phyloP scores from a whole-genome alignment of 495 filamentous ascomycete species.

The Hypoxylon lienhwacheense region DNA sequence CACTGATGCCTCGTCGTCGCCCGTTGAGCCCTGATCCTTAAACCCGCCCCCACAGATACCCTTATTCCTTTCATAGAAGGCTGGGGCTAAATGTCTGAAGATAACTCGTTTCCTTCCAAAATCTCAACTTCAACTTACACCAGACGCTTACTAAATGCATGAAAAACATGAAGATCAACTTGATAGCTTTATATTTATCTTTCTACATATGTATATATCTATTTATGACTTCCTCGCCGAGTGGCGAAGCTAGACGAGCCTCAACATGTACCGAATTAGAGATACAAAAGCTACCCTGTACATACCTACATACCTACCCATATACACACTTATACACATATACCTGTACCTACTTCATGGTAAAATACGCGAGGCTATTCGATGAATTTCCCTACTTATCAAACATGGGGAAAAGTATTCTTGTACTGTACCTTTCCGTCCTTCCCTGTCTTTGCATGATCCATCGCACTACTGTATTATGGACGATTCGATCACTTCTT shows the following conservation, averaged over 20 bases:
- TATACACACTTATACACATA: too few species aligned
- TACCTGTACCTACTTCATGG: too few species aligned
- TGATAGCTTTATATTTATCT: slow-evolving; percentile 2
- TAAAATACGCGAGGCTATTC: slow-evolving; percentile 35
- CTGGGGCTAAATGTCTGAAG: slow-evolving; percentile 10
- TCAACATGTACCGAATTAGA: slow-evolving; percentile 9
- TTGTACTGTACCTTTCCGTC: slow-evolving; percentile 32
- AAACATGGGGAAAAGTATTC: too few species aligned
- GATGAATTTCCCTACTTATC: too few species aligned
- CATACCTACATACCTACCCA: too few species aligned
- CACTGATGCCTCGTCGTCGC: slow-evolving; percentile 18
- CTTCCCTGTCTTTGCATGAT: slow-evolving; percentile 35
- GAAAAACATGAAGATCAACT: slow-evolving; percentile 8
- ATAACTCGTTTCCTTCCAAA: slow-evolving; percentile 15
- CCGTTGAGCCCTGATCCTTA: slow-evolving; percentile 23
- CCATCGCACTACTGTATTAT: slow-evolving; percentile 38
- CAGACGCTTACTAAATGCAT: slow-evolving; percentile 9
- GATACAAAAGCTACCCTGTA: too few species aligned
- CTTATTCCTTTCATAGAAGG: slow-evolving; percentile 18
- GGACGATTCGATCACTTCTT: slow-evolving; percentile 41
- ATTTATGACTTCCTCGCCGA: slow-evolving; percentile 20
- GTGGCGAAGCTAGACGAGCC: slow-evolving; percentile 36
- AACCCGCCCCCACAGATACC: slow-evolving; percentile 25
- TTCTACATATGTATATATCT: slow-evolving; percentile 1
- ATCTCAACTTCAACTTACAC: slow-evolving; percentile 9